phyloP scores from a whole-genome alignment of 1,284 basidiomycete species.

The Pseudozyma hubeiensis region DNA sequence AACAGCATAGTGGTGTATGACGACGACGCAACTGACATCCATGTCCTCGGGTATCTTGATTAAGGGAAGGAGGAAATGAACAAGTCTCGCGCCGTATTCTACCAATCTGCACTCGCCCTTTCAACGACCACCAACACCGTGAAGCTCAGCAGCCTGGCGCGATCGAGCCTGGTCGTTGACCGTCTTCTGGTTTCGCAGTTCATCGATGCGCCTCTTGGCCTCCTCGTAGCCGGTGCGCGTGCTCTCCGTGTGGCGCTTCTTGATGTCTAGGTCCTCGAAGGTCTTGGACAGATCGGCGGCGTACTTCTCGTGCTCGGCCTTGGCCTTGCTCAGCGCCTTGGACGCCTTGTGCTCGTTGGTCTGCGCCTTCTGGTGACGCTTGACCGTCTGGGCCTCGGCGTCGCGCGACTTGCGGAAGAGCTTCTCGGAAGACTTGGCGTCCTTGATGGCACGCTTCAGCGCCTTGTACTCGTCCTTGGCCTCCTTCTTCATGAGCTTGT shows the following conservation, averaged over 20 bases:
- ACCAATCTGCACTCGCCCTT: too few species aligned
- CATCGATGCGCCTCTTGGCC: conserved; percentile 54
- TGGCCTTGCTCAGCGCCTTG: conserved; percentile 57
- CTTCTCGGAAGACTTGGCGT: conserved; percentile 55
- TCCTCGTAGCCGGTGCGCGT: conserved; percentile 51
- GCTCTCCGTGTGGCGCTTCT: conserved; percentile 58
- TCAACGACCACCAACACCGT: conserved; percentile 18
- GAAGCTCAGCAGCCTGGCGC: conserved; percentile 37
- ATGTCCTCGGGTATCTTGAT: conserved; percentile 30
- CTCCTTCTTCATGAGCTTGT: conserved; percentile 62
- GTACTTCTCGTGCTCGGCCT: conserved; percentile 56
- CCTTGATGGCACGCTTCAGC: conserved; percentile 60
- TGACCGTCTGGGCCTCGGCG: conserved; percentile 55
- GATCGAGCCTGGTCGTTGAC: conserved; percentile 56
- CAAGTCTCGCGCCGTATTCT: too few species aligned
- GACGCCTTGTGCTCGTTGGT: conserved; percentile 59
- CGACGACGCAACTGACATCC: not conserved
- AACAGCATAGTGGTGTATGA: not conserved
- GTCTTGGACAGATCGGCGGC: conserved; percentile 56
- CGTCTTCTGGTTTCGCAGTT: conserved; percentile 53
- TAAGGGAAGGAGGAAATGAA: conserved; percentile 7
- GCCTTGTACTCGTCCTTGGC: conserved; percentile 62
- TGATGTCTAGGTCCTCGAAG: conserved; percentile 61
- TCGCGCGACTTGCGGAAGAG: conserved; percentile 58
- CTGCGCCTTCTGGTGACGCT: conserved; percentile 59